These are phyloP conservation scores for Daucus carota DNA, from an alignment of 129 eudicot species.

Conservation along the genomic window DH1_v3.0 NC_030388.2:28490001-28490500, in stretches of 20 bases:
- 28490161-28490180: too few relatives aligned
- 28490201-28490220: not conserved
- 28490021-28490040: slow-evolving; percentile 55
- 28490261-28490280: not conserved
- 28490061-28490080: slow-evolving; percentile 16
- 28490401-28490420: not conserved
- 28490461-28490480: not conserved
- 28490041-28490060: slow-evolving; percentile 30
- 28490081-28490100: slow-evolving; percentile 3
- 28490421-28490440: not conserved
- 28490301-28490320: not conserved
- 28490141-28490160: not conserved
- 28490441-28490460: not conserved
- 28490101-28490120: too few relatives aligned
- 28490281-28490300: not conserved
- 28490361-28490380: not conserved
- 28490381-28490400: not conserved
- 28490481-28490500: not conserved
- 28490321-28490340: not conserved
- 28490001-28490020: slow-evolving; percentile 43
- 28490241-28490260: not conserved
- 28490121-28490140: not conserved
- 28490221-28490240: not conserved
- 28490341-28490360: not conserved
- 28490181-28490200: not conserved